Percentiles rank a stretch among this genome's conserved stretches.
These are phyloP conservation scores for Skeletonema marinoi DNA, from an alignment of 108 stramenopile genomes.

Conservation along the genomic window DNA sequence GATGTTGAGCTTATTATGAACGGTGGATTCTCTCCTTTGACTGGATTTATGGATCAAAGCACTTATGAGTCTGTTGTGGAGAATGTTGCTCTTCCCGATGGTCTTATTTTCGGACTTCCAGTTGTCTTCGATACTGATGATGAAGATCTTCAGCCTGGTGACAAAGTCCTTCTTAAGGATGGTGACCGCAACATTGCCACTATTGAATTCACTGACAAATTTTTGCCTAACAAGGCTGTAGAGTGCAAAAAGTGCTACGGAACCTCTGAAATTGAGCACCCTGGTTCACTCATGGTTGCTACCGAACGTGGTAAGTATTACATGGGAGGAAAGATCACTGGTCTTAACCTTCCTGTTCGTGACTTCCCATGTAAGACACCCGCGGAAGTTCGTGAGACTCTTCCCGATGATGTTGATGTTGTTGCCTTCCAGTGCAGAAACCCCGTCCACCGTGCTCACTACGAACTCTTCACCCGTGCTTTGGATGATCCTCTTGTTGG, in stretches of 20 bases:
- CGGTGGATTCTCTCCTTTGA: slow-evolving; percentile 97
- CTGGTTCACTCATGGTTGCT: slow-evolving; percentile 97
- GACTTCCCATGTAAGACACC: slow-evolving; percentile 98
- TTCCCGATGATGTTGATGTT: slow-evolving; percentile 95
- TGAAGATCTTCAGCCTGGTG: slow-evolving; percentile 89
- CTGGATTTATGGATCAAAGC: slow-evolving; percentile 96
- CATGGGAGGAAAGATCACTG: slow-evolving; percentile 97
- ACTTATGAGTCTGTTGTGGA: slow-evolving; percentile 93
- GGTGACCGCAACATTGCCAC: slow-evolving; percentile 93
- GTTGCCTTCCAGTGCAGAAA: slow-evolving; percentile 99
- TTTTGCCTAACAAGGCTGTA: slow-evolving; percentile 90
- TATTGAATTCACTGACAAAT: slow-evolving; percentile 95
- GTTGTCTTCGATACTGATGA: slow-evolving; percentile 97
- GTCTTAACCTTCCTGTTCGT: slow-evolving; percentile 94
- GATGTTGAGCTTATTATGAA: slow-evolving; percentile 98
- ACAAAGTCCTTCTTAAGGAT: slow-evolving; percentile 93
- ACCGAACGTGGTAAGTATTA: slow-evolving; percentile 97
- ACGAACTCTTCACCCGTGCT: slow-evolving; percentile 98
- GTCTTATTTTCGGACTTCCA: slow-evolving; percentile 96
- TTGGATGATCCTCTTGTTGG: slow-evolving; percentile 94
- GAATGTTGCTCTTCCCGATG: slow-evolving; percentile 90
- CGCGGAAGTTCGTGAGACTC: slow-evolving; percentile 89
- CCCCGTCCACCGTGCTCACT: slow-evolving; percentile 99
- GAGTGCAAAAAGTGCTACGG: slow-evolving; percentile 97
- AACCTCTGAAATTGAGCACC: slow-evolving; percentile 96